Conservation (phyloP, 805 yeast species). For the Candida corydali region DNA sequence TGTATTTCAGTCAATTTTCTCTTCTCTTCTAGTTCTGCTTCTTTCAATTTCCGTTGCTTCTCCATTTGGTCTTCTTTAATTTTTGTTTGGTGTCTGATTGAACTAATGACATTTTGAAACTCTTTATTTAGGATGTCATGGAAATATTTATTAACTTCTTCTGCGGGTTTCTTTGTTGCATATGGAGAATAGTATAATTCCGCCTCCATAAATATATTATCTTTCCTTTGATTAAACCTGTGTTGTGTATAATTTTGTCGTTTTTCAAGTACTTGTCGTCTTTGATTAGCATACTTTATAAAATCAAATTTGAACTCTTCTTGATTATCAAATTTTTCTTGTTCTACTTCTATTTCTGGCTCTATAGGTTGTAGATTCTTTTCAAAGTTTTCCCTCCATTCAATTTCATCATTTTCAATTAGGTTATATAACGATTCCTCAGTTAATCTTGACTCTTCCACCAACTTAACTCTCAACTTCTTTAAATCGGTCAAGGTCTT, state of each 20-base stretch:
- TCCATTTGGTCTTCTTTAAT: conserved; percentile 14
- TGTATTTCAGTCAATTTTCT: conserved; percentile 10
- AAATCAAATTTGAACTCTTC: conserved; percentile 44
- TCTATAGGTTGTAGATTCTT: conserved; percentile 16
- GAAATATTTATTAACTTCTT: conserved; percentile 20
- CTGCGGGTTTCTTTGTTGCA: conserved; percentile 20
- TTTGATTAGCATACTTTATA: conserved; percentile 49
- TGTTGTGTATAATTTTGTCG: conserved; percentile 18
- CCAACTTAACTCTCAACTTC: conserved; percentile 63
- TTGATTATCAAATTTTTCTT: conserved; percentile 2
- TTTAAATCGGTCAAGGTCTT: conserved; percentile 65
- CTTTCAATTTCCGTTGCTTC: conserved; percentile 7
- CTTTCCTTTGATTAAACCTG: conserved; percentile 18
- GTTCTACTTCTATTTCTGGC: conserved; percentile 11
- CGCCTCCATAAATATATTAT: conserved; percentile 34
- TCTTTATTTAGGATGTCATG: conserved; percentile 19
- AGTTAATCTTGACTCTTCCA: conserved; percentile 76
- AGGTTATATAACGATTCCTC: conserved; percentile 71
- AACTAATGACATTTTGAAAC: conserved; percentile 28
- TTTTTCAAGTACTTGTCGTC: conserved; percentile 33
- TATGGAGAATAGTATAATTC: conserved; percentile 37
- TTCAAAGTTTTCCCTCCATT: conserved; percentile 27
- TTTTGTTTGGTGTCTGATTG: conserved; percentile 31
- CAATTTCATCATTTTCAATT: conserved; percentile 35
- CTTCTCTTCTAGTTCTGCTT: conserved; percentile 6